Conservation (phyloP, 176 grass and related monocot species). For the Carex kokanica region DNA sequence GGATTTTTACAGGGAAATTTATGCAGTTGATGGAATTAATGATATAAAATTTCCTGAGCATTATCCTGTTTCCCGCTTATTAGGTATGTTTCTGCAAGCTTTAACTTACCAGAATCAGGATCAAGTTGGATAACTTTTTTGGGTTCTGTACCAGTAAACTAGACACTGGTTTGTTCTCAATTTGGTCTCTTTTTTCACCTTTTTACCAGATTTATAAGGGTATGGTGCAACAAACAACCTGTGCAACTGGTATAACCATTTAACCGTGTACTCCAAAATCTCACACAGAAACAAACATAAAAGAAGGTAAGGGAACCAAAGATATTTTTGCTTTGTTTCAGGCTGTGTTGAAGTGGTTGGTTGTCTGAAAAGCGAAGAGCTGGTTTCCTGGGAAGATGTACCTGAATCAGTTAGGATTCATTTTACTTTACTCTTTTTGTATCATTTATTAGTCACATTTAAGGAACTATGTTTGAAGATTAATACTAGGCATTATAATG, state of each 20-base stretch:
- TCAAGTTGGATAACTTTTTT: not conserved
- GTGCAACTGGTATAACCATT: not conserved
- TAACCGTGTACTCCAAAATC: not conserved
- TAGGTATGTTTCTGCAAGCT: conserved; percentile 36
- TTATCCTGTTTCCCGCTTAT: conserved; percentile 73
- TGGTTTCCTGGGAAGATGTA: conserved; percentile 66
- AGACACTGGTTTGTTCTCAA: not conserved
- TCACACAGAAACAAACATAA: not conserved
- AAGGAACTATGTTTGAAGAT: not conserved
- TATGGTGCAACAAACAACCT: not conserved
- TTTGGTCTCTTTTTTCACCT: not conserved
- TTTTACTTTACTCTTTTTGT: not conserved
- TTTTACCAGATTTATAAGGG: not conserved
- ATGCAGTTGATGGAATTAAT: conserved; percentile 57
- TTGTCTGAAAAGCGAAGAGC: conserved; percentile 66
- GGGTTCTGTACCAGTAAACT: not conserved
- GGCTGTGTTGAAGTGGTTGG: conserved; percentile 81
- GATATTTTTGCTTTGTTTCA: conserved; percentile 27
- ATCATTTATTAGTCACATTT: not conserved
- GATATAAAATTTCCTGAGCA: conserved; percentile 65
- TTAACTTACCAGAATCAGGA: not conserved
- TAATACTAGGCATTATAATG: not conserved
- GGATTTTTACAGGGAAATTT: conserved; percentile 79
- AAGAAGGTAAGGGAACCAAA: not conserved
- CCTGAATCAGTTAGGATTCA: conserved; percentile 50